Percentiles rank a stretch among this genome's conserved stretches.
Evolutionary conservation across 2,329 filamentous ascomycete genomes (phyloP).

Genomic region (Parastagonospora avenae): DNA sequence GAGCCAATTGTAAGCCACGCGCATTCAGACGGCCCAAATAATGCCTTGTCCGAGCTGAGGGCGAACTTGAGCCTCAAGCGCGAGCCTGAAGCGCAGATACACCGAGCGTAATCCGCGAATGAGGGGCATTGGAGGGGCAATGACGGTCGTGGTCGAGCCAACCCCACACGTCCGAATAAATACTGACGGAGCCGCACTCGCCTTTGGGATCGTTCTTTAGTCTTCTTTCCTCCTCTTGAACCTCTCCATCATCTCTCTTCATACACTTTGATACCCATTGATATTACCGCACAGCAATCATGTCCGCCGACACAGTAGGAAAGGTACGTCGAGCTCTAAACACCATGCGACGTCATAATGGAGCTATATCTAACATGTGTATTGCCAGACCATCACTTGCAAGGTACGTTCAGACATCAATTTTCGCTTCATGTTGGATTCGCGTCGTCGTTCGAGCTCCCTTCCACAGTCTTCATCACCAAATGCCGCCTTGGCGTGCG

Average conservation of each 20-base stretch:
- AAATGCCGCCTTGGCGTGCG: constrained; percentile 28
- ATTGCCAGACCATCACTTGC: constrained; percentile 82
- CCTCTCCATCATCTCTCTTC: constrained; percentile 6
- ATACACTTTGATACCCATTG: constrained; percentile 18
- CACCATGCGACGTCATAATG: constrained; percentile 1
- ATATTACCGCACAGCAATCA: constrained; percentile 36
- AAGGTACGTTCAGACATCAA: constrained; percentile 76
- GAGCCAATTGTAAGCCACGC: constrained; percentile 15
- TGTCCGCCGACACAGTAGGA: constrained; percentile 62
- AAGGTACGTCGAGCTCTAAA: constrained; percentile 49
- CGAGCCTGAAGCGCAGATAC: constrained; percentile 10
- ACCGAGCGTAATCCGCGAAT: constrained; percentile 27
- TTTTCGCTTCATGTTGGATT: background rate
- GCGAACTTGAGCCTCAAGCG: constrained; percentile 35
- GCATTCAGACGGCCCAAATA: constrained; percentile 3
- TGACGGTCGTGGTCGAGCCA: constrained; percentile 20
- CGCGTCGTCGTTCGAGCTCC: constrained; percentile 8
- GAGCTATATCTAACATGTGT: constrained; percentile 10
- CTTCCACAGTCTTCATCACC: background rate
- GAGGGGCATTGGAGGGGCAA: constrained; percentile 37
- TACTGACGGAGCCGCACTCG: constrained; percentile 29
- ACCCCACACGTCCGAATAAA: constrained; percentile 30
- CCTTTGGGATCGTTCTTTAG: constrained; percentile 11
- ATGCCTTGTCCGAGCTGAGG: constrained; percentile 18
- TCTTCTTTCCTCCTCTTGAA: constrained; percentile 10